Evolutionary conservation across 352 stramenopile genomes (phyloP).

Genomic region (Phytophthora tentaculata): DNA sequence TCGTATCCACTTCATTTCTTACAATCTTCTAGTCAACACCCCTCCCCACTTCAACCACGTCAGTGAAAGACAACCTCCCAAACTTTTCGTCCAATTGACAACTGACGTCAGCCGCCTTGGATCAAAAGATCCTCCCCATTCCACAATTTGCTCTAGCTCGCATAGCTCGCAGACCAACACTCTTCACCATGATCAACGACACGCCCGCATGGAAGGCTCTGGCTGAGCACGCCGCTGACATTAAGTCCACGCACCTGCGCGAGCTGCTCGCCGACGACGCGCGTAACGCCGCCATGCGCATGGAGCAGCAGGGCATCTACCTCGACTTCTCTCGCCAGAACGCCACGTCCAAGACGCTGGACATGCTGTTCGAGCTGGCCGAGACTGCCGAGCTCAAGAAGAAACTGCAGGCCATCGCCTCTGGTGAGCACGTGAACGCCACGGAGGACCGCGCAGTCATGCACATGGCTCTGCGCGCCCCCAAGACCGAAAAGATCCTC

Average conservation of each 20-base stretch:
- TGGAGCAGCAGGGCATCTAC: constrained; percentile 93
- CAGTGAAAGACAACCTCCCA: constrained; percentile 11
- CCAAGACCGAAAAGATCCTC: constrained; percentile 75
- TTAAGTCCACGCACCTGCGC: constrained; percentile 91
- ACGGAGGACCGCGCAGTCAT: constrained; percentile 97
- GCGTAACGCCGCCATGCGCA: constrained; percentile 91
- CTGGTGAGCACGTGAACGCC: constrained; percentile 95
- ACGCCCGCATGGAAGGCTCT: constrained; percentile 78
- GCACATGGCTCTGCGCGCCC: constrained; percentile 96
- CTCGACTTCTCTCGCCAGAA: constrained; percentile 96
- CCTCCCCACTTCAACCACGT: constrained; percentile 18
- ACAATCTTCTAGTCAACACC: constrained; percentile 25
- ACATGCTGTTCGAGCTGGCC: constrained; percentile 93
- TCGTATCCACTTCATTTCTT: constrained; percentile 4
- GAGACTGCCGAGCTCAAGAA: constrained; percentile 87
- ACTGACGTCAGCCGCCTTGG: constrained; percentile 8
- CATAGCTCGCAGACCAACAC: constrained; percentile 18
- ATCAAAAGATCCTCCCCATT: constrained; percentile 10
- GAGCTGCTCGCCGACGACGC: constrained; percentile 90
- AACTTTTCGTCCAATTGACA: constrained; percentile 2
- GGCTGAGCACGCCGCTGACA: constrained; percentile 71
- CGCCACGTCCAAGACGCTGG: constrained; percentile 85
- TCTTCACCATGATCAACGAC: constrained; percentile 72
- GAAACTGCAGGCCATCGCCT: constrained; percentile 92
- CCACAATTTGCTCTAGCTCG: constrained; percentile 31